Percentiles rank a stretch among this genome's conserved stretches.
phyloP scores from a whole-genome alignment of 2,329 filamentous ascomycete species.

The Microsporum audouinii region DNA sequence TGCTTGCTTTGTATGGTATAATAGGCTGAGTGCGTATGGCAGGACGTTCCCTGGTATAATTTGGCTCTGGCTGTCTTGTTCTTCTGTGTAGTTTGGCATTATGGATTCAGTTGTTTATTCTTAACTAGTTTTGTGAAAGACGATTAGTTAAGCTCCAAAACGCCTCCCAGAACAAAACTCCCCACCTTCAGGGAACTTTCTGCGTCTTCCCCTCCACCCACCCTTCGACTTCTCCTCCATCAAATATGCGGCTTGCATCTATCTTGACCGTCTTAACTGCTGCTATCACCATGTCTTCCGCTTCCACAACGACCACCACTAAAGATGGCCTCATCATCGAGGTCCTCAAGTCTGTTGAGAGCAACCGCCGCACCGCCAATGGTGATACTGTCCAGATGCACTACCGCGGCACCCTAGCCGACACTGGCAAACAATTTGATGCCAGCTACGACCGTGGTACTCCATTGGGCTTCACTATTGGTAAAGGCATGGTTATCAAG shows the following conservation, averaged over 20 bases:
- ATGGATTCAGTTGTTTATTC: no score
- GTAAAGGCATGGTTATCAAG: slow-evolving; percentile 73
- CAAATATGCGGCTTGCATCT: slow-evolving; percentile 18
- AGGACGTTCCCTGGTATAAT: no score
- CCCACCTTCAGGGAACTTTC: neutral
- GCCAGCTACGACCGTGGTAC: slow-evolving; percentile 63
- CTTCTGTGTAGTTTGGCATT: no score
- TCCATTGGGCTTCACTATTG: slow-evolving; percentile 71
- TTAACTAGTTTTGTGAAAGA: neutral
- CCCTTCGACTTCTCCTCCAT: neutral
- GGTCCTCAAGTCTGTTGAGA: slow-evolving; percentile 56
- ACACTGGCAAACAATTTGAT: slow-evolving; percentile 70
- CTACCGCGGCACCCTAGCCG: slow-evolving; percentile 70
- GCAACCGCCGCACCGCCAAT: slow-evolving; percentile 58
- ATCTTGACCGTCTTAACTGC: slow-evolving; percentile 24
- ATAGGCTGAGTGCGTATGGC: no score
- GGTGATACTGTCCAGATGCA: slow-evolving; percentile 78
- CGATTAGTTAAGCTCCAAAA: neutral
- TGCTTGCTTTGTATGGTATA: no score
- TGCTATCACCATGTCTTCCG: slow-evolving; percentile 26
- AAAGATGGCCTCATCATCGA: slow-evolving; percentile 63
- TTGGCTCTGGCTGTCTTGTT: no score
- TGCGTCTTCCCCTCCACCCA: neutral
- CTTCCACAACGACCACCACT: slow-evolving; percentile 37
- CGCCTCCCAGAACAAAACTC: neutral